phyloP scores from a whole-genome alignment of 805 yeast species.

The Lipomyces orientalis region DNA sequence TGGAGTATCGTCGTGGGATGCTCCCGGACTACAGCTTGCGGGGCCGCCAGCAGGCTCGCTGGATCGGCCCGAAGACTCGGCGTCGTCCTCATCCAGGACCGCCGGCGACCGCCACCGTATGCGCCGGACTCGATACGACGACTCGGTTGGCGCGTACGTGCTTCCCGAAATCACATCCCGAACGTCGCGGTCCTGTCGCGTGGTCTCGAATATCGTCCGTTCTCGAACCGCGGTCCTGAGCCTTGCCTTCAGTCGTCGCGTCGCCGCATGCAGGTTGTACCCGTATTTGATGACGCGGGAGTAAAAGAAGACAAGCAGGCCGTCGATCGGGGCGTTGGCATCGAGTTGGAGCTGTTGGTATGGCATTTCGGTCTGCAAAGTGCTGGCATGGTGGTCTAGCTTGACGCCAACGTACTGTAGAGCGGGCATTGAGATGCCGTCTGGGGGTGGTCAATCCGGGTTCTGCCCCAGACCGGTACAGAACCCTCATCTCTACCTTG shows the following conservation, averaged over 20 bases:
- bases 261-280: not conserved
- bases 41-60: not conserved
- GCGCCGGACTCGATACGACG: not conserved
- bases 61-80: not conserved
- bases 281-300: slow-evolving; percentile 18
- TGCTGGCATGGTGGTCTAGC: too few relatives aligned
- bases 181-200: not conserved
- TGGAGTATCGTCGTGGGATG: not conserved
- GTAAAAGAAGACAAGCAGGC: slow-evolving; percentile 7
- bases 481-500: too few relatives aligned
- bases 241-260: not conserved
- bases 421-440: too few relatives aligned
- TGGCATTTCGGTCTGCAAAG: not conserved
- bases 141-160: not conserved
- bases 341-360: not conserved
- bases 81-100: not conserved
- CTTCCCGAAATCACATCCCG: not conserved
- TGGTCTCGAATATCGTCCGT: not conserved
- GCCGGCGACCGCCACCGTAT: not conserved
- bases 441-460: too few relatives aligned
- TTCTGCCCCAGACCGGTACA: too few relatives aligned
- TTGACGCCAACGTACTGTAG: too few relatives aligned
- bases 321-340: not conserved
- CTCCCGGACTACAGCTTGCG: not conserved
- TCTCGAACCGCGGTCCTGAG: not conserved